These are phyloP conservation scores for Wickerhamomyces canadensis DNA, from an alignment of 805 yeast genomes.

Conservation along the genomic window DNA sequence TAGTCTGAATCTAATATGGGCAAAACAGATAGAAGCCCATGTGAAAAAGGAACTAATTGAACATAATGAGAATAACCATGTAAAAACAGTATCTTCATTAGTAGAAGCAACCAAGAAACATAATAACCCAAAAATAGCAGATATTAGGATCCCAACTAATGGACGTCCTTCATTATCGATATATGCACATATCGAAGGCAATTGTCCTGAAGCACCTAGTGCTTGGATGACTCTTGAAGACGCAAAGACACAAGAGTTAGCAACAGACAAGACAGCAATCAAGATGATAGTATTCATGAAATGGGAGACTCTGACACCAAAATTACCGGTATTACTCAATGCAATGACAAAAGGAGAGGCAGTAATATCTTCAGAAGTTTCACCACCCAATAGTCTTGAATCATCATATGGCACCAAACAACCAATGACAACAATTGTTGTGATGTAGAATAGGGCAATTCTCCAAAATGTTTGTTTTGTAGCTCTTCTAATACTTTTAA, in stretches of 20 bases:
- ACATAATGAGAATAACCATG: slow-evolving; percentile 59
- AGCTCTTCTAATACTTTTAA: slow-evolving; percentile 56
- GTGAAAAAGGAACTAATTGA: slow-evolving; percentile 59
- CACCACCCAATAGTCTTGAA: slow-evolving; percentile 39
- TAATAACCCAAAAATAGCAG: slow-evolving; percentile 49
- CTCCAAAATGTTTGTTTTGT: slow-evolving; percentile 81
- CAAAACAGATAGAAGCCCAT: slow-evolving; percentile 55
- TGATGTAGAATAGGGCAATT: slow-evolving; percentile 64
- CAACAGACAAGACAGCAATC: slow-evolving; percentile 66
- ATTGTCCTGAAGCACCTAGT: slow-evolving; percentile 57
- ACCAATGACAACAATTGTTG: slow-evolving; percentile 50
- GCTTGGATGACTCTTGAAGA: slow-evolving; percentile 64
- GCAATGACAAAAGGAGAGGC: slow-evolving; percentile 84
- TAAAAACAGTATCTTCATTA: slow-evolving; percentile 48
- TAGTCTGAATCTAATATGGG: slow-evolving; percentile 58
- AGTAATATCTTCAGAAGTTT: slow-evolving; percentile 49
- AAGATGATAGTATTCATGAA: slow-evolving; percentile 66
- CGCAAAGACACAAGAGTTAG: slow-evolving; percentile 65
- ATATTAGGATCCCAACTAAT: slow-evolving; percentile 45
- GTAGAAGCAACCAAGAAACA: slow-evolving; percentile 52
- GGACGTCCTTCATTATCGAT: slow-evolving; percentile 69
- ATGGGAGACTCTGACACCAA: slow-evolving; percentile 53
- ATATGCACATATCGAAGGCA: slow-evolving; percentile 55
- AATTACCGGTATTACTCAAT: slow-evolving; percentile 51
- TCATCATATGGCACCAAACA: slow-evolving; percentile 67